Conservation (phyloP, 306 rosid species). For the Urtica urens region DNA sequence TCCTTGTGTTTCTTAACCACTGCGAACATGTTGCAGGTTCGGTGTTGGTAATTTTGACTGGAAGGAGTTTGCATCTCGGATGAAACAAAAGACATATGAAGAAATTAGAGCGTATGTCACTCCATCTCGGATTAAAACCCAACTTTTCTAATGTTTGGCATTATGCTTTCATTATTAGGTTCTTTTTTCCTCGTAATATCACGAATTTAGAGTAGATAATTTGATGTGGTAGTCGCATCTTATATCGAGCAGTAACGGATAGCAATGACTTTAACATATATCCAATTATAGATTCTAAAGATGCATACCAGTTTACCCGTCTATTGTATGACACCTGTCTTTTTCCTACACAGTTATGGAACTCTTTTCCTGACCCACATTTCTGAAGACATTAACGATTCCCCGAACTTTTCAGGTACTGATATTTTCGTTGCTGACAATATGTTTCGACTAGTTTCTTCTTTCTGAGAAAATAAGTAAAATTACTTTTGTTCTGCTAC, state of each 20-base stretch:
- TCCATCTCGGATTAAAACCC: too few species aligned
- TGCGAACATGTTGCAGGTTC: slow-evolving; percentile 48
- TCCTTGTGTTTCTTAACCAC: slow-evolving; percentile 21
- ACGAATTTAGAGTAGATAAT: too few species aligned
- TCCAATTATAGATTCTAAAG: too few species aligned
- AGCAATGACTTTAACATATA: too few species aligned
- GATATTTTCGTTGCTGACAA: slow-evolving; percentile 15
- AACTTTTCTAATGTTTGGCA: too few species aligned
- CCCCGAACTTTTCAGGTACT: slow-evolving; percentile 72
- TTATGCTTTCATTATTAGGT: too few species aligned
- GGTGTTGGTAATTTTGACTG: slow-evolving; percentile 92
- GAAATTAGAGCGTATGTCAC: slow-evolving; percentile 70
- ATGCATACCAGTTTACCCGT: too few species aligned
- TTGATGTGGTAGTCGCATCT: too few species aligned
- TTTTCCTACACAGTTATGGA: slow-evolving; percentile 51
- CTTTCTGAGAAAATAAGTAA: too few species aligned
- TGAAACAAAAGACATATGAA: slow-evolving; percentile 84
- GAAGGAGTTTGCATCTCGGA: slow-evolving; percentile 77
- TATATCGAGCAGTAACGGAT: too few species aligned
- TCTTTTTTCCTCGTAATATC: too few species aligned
- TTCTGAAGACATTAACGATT: slow-evolving; percentile 66
- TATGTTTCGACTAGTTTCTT: neutral
- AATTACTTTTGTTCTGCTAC: slow-evolving; percentile 7
- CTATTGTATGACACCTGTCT: slow-evolving; percentile 6
- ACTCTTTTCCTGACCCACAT: slow-evolving; percentile 79